Evolutionary conservation across 768 basidiomycete species (phyloP).

Genomic region (Boletales sp.): DNA sequence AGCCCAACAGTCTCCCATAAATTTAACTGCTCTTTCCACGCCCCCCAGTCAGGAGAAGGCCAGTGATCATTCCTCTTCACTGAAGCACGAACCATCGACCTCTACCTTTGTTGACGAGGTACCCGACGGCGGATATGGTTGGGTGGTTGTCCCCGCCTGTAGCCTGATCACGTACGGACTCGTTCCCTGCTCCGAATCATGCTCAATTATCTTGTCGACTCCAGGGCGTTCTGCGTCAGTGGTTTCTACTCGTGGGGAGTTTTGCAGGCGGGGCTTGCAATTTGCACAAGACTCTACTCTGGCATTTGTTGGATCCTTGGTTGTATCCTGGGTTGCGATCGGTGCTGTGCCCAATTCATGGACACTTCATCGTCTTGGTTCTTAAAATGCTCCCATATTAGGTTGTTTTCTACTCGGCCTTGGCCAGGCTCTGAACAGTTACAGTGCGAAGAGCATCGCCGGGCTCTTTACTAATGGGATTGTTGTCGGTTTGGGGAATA

Average conservation of each 20-base stretch:
- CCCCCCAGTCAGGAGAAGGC: not conserved
- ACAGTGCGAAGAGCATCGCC: constrained; percentile 16
- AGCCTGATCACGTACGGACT: constrained; percentile 23
- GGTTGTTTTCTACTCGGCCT: constrained; percentile 27
- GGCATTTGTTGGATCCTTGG: constrained; percentile 32
- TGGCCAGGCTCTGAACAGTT: constrained; percentile 27
- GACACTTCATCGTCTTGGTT: constrained; percentile 29
- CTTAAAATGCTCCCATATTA: constrained; percentile 25
- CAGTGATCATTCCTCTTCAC: not conserved
- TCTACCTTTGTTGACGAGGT: constrained; percentile 6
- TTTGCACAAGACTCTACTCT: constrained; percentile 23
- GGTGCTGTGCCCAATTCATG: constrained; percentile 27
- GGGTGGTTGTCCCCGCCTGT: constrained; percentile 30
- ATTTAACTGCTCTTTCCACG: not conserved
- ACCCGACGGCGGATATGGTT: constrained; percentile 33
- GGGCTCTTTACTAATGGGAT: constrained; percentile 29
- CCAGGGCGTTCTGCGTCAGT: constrained; percentile 26
- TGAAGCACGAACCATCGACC: not conserved
- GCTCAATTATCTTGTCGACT: not conserved
- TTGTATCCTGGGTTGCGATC: constrained; percentile 27
- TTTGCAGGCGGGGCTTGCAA: constrained; percentile 28
- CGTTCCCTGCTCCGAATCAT: not conserved
- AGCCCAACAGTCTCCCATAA: not conserved
- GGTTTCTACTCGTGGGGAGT: constrained; percentile 29
- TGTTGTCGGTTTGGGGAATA: constrained; percentile 27